These are phyloP conservation scores for Sporobolomyces phaffii DNA, from an alignment of 768 basidiomycete species.

Conservation along the genomic window DNA sequence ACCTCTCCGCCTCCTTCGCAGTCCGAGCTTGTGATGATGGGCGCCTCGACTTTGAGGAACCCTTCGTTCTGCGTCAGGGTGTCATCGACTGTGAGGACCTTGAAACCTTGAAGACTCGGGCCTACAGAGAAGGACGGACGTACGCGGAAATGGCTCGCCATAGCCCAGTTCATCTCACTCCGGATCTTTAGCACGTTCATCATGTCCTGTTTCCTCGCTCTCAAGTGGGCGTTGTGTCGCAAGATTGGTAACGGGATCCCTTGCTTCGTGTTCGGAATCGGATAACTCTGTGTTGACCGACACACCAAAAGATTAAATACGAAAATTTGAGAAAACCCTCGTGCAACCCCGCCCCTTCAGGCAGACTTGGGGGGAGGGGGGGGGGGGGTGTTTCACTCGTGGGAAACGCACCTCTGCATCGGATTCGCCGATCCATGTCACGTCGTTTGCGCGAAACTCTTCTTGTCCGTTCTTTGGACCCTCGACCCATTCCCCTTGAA, in stretches of 20 bases:
- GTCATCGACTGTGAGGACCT: neutral
- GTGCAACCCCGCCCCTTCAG: no score
- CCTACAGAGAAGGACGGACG: neutral
- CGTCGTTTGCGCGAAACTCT: constrained; percentile 35
- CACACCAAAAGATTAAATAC: no score
- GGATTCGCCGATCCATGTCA: constrained; percentile 38
- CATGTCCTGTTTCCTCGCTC: constrained; percentile 66
- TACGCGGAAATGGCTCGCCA: constrained; percentile 59
- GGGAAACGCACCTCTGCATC: constrained; percentile 39
- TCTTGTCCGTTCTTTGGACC: constrained; percentile 26
- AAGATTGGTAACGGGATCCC: constrained; percentile 69
- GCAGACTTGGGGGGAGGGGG: no score
- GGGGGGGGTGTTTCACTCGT: no score
- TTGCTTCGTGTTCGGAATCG: constrained; percentile 91
- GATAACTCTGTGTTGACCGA: constrained; percentile 58
- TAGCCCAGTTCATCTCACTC: constrained; percentile 54
- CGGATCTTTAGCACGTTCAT: constrained; percentile 72
- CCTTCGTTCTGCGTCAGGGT: constrained; percentile 58
- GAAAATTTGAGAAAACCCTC: no score
- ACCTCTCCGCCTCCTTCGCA: constrained; percentile 95
- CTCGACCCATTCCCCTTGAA: constrained; percentile 31
- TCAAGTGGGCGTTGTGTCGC: constrained; percentile 79
- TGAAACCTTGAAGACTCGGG: neutral
- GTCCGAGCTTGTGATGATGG: constrained; percentile 81
- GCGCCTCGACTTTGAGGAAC: constrained; percentile 73